These are phyloP conservation scores for Cyberlindnera maritima DNA, from an alignment of 805 yeast species.

Conservation along the genomic window DNA sequence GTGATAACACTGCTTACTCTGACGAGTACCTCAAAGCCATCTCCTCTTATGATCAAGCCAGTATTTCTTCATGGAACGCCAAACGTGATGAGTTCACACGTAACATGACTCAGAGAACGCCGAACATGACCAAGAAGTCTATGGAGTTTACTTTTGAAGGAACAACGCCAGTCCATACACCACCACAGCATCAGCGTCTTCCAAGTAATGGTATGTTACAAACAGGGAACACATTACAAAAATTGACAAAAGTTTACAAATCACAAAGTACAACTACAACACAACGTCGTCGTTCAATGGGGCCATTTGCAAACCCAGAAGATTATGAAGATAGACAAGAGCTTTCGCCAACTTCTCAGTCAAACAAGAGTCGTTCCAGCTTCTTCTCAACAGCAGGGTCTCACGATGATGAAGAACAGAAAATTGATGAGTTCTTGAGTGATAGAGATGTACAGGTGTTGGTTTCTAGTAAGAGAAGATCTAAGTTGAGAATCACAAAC, in stretches of 20 bases:
- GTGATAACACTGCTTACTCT: constrained; percentile 5
- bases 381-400: constrained; percentile 4
- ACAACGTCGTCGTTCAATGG: background rate
- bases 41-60: constrained; percentile 22
- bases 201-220: background rate
- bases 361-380: constrained; percentile 16
- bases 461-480: constrained; percentile 62
- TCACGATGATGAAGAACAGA: constrained; percentile 22
- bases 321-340: constrained; percentile 25
- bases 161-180: constrained; percentile 1
- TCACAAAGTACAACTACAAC: too few relatives aligned
- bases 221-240: constrained; percentile 2
- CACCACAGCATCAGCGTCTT: background rate
- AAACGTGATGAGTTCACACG: constrained; percentile 24
- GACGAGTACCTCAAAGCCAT: constrained; percentile 23
- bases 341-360: constrained; percentile 13
- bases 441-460: constrained; percentile 67
- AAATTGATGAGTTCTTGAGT: constrained; percentile 42
- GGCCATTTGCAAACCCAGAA: constrained; percentile 26
- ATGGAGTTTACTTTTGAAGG: constrained; percentile 2
- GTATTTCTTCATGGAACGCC: constrained; percentile 26
- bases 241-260: constrained; percentile 5
- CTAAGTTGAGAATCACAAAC: constrained; percentile 57
- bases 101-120: background rate
- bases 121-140: constrained; percentile 1